phyloP scores from a whole-genome alignment of 495 filamentous ascomycete genomes.

The Talaromyces ruber region DNA sequence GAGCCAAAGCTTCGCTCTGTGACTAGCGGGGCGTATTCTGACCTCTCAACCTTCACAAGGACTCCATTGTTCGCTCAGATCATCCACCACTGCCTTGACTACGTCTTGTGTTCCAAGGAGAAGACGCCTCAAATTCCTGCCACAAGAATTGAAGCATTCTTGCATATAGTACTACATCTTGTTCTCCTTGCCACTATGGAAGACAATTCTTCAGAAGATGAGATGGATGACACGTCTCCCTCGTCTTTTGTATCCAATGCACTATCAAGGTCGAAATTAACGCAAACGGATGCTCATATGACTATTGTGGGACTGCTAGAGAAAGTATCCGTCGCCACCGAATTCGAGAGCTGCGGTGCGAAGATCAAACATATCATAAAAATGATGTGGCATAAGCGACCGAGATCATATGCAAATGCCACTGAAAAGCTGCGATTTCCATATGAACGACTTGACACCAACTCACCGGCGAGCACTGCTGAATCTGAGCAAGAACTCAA shows the following conservation, averaged over 20 bases:
- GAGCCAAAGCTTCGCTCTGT: conserved; percentile 83
- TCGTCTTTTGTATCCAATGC: conserved; percentile 63
- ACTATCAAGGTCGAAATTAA: conserved; percentile 48
- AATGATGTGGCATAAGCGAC: conserved; percentile 75
- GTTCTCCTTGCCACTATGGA: conserved; percentile 75
- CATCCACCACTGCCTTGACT: conserved; percentile 78
- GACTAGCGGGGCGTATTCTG: conserved; percentile 62
- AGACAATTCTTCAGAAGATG: conserved; percentile 56
- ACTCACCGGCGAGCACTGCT: conserved; percentile 47
- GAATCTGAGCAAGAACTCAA: conserved; percentile 72
- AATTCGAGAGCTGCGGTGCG: conserved; percentile 70
- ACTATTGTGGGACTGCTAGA: conserved; percentile 73
- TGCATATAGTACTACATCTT: conserved; percentile 86
- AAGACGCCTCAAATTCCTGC: conserved; percentile 62
- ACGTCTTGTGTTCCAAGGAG: conserved; percentile 55
- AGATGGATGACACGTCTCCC: conserved; percentile 33
- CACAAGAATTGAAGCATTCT: conserved; percentile 80
- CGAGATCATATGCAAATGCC: conserved; percentile 56
- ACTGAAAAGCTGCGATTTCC: conserved; percentile 40
- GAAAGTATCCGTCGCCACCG: conserved; percentile 61
- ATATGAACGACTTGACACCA: conserved; percentile 47
- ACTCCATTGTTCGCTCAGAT: conserved; percentile 85
- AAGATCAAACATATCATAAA: conserved; percentile 83
- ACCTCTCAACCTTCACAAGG: conserved; percentile 67
- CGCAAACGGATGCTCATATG: conserved; percentile 42